Evolutionary conservation across 179 eudicot species (phyloP).

Genomic region (Drosera spatulata): DNA sequence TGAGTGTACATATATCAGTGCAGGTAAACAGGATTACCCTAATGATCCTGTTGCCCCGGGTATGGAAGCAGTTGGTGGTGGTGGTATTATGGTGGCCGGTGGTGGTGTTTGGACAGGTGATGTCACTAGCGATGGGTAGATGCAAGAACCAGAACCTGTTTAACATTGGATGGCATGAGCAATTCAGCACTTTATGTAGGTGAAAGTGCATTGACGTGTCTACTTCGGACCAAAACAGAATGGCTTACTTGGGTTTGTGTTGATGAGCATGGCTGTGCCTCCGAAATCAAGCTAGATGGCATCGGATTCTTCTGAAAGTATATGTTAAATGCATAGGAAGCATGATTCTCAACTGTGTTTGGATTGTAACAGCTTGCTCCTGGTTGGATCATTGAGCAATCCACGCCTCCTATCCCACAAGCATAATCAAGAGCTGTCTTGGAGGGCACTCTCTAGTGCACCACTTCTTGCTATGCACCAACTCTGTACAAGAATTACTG

Average conservation of each 20-base stretch:
- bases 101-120: conserved; percentile 4
- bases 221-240: not conserved
- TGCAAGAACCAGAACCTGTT: conserved; percentile 71
- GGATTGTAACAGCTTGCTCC: conserved; percentile 40
- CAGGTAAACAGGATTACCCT: conserved; percentile 15
- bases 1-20: not conserved
- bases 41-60: conserved; percentile 17
- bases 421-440: conserved; percentile 71
- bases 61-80: not conserved
- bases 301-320: conserved; percentile 74
- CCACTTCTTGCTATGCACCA: conserved; percentile 88
- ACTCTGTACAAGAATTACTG: conserved; percentile 38
- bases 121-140: conserved; percentile 43
- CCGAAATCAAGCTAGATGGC: conserved; percentile 24
- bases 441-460: conserved; percentile 34
- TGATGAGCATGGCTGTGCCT: conserved; percentile 40
- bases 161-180: not conserved
- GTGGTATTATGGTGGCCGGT: conserved; percentile 8
- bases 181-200: not conserved
- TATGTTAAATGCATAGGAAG: conserved; percentile 87
- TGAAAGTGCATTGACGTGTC: not conserved
- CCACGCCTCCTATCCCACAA: conserved; percentile 84
- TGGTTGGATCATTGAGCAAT: conserved; percentile 43
- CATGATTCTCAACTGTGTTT: conserved; percentile 55
- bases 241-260: conserved; percentile 80